Base-by-base conservation (phyloP, 2,329 filamentous ascomycete genomes). In the Davidsoniella neocaledoniae region DNA sequence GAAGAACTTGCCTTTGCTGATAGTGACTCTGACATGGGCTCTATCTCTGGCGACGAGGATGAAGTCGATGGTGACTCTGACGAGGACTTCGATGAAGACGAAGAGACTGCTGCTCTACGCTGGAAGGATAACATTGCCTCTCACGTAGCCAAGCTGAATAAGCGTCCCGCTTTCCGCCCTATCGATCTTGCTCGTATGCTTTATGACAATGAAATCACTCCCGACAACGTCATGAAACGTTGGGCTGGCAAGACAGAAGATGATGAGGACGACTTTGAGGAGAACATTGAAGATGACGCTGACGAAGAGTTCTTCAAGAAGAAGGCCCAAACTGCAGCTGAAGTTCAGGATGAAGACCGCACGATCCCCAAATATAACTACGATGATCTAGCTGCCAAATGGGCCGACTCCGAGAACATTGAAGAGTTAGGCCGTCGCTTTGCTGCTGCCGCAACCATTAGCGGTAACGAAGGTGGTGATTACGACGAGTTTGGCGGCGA, bases 1-100 rank as follows among this genome's bases (percentile, higher is more conserved):
- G 84, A 79, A 26, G 86, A 94, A 49, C 59, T 96, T 51, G 86
- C 80, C 1, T 98, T 95, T 67, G 91, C 91, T 12, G 91, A 98
- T 60, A 94, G 86, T 59, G 93, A 98, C 63, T 98, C 91, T 0
- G 93, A 98, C 61, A 72, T 98, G 4, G 91, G 91, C 5, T 94
- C 90, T 3, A 65, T 95, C 55, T 94, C 86, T 7, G 68, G 65
- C 1, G 66, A 68, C 5, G 72, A 74, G 2, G 68, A 68, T 1
- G 64, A 63, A 0, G 66, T 68, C 3, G 67, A 66, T 0, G 68
- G 65, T 3, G 68, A 66, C 0, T 68, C 66, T 3, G 68, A 67
- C 9, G 66, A 69, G 0, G 67, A 68, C 17, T 64, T 68, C 0
- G 72, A 76, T n/a, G 74, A 76, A n/a, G 75, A 75, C 16, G 83